Evolutionary conservation across 306 rosid genomes (phyloP), one percentile per base, ranked within the genome.

Genomic region (Pachyrhizus erosus): DNA sequence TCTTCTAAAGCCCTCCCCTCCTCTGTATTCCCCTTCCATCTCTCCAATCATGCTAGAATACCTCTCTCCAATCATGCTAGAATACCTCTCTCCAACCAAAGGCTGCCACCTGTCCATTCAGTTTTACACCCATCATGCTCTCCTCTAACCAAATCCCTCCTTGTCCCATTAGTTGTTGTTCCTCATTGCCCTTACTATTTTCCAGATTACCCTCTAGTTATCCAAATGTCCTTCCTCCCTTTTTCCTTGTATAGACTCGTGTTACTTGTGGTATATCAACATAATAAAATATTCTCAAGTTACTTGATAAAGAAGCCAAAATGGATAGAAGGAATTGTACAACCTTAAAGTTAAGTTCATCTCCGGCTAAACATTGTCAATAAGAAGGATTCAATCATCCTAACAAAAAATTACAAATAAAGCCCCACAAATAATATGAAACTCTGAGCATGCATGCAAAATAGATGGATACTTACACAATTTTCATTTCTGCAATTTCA

Each of bases 401-500:
- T 39, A 79, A 31, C 26, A 60, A 80, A 46, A 31, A 78, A 21
- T n/a, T 3, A 48, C 49, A 69, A 26, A 49, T 52, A 57, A 69
- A 10, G 27, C 23, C n/a, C 58, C 37, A 2, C 31, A 23, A 9
- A 24, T 40, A 55, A 42, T 18, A 68, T 49, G 76, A 24, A 71
- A 55, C 73, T 23, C 18, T 34, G 54, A 43, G 65, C 12, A 80
- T 60, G 75, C 79, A 74, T 37, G 74, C 77, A 79, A 66, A 48
- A 85, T 67, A 31, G 67, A 88, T 66, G 57, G 77, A 48, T 60
- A 80, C 94, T 83, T 86, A 96, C 98, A 96, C 96, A 87, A 96
- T 96, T 92, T 91, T 93, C 99, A 96, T 96, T 83, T 96, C 98
- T 13, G 97, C 94, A 87, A 93, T 92, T 89, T 96, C 99, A 52